Evolutionary conservation across 1,284 basidiomycete genomes (phyloP).

Genomic region (Sanghuangporus sanghuang): DNA sequence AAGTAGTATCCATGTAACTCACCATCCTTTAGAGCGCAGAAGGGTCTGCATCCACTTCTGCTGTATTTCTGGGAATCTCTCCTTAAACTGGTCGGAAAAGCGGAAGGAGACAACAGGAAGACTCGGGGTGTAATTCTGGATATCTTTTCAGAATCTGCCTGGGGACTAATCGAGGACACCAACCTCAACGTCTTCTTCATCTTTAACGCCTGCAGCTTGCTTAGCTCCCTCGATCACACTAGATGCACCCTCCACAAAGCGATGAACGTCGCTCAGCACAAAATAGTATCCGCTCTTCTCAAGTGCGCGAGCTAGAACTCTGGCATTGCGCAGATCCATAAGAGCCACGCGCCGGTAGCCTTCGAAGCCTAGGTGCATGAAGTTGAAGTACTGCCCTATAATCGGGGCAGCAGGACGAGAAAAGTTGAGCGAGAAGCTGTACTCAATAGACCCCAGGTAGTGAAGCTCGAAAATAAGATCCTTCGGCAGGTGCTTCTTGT

Average conservation of each 20-base stretch:
- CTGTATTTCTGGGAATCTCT: conserved; percentile 67
- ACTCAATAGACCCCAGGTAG: conserved; percentile 59
- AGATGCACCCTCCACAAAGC: conserved; percentile 26
- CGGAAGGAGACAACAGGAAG: conserved; percentile 91
- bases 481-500: conserved; percentile 72
- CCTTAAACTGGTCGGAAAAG: conserved; percentile 76
- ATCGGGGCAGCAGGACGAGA: conserved; percentile 88
- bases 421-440: conserved; percentile 92
- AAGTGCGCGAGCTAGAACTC: conserved; percentile 81
- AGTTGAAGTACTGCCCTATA: conserved; percentile 90
- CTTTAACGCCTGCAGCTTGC: conserved; percentile 28
- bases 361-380: conserved; percentile 79
- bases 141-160: not conserved
- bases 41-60: conserved; percentile 89
- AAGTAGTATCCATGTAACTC: conserved; percentile 18
- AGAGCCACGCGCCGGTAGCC: conserved; percentile 77
- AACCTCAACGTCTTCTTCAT: conserved; percentile 56
- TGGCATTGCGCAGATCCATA: conserved; percentile 78
- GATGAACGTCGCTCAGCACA: conserved; percentile 70
- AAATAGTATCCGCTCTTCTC: conserved; percentile 77
- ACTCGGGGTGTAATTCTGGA: conserved; percentile 65
- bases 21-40: conserved; percentile 74
- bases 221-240: conserved; percentile 32
- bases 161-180: conserved; percentile 15
- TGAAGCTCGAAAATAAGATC: conserved; percentile 94